Percentiles rank a stretch among this genome's conserved stretches.
Evolutionary conservation across 768 basidiomycete species (phyloP).

Genomic region (Hericium rajendrae): DNA sequence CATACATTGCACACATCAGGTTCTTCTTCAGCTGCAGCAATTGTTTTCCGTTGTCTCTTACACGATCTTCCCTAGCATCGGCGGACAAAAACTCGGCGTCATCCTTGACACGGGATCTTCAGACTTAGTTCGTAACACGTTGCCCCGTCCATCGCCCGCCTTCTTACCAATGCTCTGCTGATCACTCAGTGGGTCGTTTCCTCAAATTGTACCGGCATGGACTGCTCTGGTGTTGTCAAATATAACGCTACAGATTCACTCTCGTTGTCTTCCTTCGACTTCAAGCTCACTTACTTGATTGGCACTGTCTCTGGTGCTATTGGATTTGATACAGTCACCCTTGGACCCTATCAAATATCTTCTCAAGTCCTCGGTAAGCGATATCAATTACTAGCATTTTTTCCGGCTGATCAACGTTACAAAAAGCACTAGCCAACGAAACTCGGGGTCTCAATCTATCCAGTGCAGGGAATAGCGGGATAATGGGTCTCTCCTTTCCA

Average conservation of each 20-base stretch:
- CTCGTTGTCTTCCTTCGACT: constrained; percentile 24
- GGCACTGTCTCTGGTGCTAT: constrained; percentile 40
- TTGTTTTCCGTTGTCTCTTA: neutral
- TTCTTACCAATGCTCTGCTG: neutral
- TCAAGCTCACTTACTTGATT: constrained; percentile 39
- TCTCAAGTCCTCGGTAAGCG: constrained; percentile 39
- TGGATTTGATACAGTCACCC: constrained; percentile 34
- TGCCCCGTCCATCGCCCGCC: neutral
- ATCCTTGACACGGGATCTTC: constrained; percentile 51
- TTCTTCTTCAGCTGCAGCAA: constrained; percentile 10
- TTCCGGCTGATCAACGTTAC: neutral
- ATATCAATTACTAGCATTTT: neutral
- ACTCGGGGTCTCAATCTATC: constrained; percentile 35
- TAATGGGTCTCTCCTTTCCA: constrained; percentile 45
- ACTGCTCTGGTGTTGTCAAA: constrained; percentile 33
- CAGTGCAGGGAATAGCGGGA: constrained; percentile 41
- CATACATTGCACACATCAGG: constrained; percentile 31
- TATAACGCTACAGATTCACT: constrained; percentile 28
- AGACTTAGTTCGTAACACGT: constrained; percentile 32
- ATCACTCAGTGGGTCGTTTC: constrained; percentile 1
- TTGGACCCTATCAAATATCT: constrained; percentile 36
- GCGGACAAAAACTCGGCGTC: constrained; percentile 33
- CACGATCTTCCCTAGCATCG: constrained; percentile 23
- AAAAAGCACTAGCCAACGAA: constrained; percentile 33
- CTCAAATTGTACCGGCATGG: constrained; percentile 23